Evolutionary conservation across 768 basidiomycete genomes (phyloP).

Genomic region (Lentinula raphanica): DNA sequence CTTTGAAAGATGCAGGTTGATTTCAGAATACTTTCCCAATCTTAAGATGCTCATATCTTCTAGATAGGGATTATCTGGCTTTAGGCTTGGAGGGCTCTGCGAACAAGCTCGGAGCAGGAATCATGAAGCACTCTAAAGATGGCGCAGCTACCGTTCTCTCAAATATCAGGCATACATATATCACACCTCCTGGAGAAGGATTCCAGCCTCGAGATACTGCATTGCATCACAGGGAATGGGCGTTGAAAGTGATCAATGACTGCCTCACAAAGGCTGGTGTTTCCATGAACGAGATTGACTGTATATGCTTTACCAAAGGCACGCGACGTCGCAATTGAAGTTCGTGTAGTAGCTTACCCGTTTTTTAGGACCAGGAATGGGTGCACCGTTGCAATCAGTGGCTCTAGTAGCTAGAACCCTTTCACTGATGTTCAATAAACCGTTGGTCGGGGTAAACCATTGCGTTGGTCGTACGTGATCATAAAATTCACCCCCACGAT

Average conservation of each 20-base stretch:
- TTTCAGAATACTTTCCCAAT: background rate
- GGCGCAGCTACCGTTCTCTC: conserved; percentile 75
- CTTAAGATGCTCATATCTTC: background rate
- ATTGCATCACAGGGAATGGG: conserved; percentile 93
- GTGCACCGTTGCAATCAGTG: conserved; percentile 92
- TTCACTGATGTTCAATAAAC: conserved; percentile 82
- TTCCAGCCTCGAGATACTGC: conserved; percentile 96
- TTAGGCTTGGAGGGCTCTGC: conserved; percentile 97
- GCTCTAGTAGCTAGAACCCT: conserved; percentile 90
- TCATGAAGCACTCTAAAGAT: conserved; percentile 78
- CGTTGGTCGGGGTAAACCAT: conserved; percentile 97
- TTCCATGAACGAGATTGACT: conserved; percentile 77
- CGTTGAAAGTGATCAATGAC: conserved; percentile 71
- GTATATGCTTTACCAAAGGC: conserved; percentile 98
- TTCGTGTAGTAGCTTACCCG: background rate
- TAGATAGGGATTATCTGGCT: conserved; percentile 68
- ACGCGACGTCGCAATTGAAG: conserved; percentile 9
- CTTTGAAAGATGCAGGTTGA: conserved; percentile 18
- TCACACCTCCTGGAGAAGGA: conserved; percentile 96
- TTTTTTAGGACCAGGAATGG: conserved; percentile 93
- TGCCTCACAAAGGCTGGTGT: conserved; percentile 65
- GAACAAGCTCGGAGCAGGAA: conserved; percentile 93
- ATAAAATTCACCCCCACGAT: too few species aligned
- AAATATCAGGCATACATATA: conserved; percentile 96
- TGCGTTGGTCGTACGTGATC: conserved; percentile 88